phyloP scores from a whole-genome alignment of 257 asterid genomes.

The Coffea canephora region DNA sequence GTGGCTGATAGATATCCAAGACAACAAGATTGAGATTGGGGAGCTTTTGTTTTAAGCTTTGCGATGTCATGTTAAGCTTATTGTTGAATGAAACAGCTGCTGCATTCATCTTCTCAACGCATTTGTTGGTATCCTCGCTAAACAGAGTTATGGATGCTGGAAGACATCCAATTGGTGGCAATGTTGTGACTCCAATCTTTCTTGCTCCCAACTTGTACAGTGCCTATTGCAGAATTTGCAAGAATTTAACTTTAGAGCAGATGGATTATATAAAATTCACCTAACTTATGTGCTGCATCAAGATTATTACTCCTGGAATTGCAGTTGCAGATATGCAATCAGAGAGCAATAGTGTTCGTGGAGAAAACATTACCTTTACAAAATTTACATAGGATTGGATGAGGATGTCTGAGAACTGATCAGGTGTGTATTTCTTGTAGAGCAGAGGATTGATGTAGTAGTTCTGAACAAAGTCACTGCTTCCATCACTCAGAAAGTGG shows the following conservation, averaged over 20 bases:
- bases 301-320: too few species aligned
- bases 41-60: slow-evolving; percentile 45
- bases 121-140: slow-evolving; percentile 62
- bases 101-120: slow-evolving; percentile 58
- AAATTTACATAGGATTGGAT: slow-evolving; percentile 51
- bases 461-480: slow-evolving; percentile 88
- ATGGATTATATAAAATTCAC: neutral
- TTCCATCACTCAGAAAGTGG: slow-evolving; percentile 69
- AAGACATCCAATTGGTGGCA: slow-evolving; percentile 84
- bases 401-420: slow-evolving; percentile 71
- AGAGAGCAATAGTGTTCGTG: neutral
- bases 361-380: slow-evolving; percentile 40
- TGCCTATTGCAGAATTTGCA: slow-evolving; percentile 19
- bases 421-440: slow-evolving; percentile 59
- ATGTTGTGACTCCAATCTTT: slow-evolving; percentile 79
- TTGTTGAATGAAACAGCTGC: slow-evolving; percentile 72
- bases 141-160: slow-evolving; percentile 78
- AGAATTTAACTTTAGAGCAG: too few species aligned
- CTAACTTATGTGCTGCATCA: too few species aligned
- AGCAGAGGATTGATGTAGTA: slow-evolving; percentile 72
- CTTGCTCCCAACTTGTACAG: slow-evolving; percentile 71
- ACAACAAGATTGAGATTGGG: slow-evolving; percentile 61
- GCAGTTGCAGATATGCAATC: too few species aligned
- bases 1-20: slow-evolving; percentile 71
- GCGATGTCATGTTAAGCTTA: slow-evolving; percentile 66